Percentiles rank a stretch among this genome's conserved stretches.
Evolutionary conservation across 345 rosid species (phyloP).

Genomic region (Punica granatum): DNA sequence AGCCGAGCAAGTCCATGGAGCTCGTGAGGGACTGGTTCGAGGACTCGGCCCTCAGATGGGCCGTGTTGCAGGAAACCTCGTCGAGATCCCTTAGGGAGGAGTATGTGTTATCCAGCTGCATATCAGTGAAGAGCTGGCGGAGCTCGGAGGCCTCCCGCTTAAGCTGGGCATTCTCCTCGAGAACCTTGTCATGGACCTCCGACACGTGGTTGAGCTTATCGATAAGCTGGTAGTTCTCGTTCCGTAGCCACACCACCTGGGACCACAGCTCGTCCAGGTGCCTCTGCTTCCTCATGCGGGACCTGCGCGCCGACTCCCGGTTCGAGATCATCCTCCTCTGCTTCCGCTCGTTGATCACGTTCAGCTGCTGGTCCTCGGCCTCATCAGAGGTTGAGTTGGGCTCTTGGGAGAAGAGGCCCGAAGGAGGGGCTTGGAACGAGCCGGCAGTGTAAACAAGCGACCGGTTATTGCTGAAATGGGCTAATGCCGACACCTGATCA

Average conservation of each 20-base stretch:
- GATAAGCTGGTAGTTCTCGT: constrained; percentile 71
- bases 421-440: constrained; percentile 22
- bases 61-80: constrained; percentile 28
- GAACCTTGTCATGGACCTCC: constrained; percentile 40
- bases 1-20: constrained; percentile 27
- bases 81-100: constrained; percentile 40
- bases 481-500: constrained; percentile 13
- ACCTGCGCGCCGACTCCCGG: constrained; percentile 85
- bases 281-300: constrained; percentile 94
- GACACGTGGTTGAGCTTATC: constrained; percentile 68
- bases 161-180: constrained; percentile 64
- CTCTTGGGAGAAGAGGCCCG: not conserved
- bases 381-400: constrained; percentile 73
- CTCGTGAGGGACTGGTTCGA: constrained; percentile 23
- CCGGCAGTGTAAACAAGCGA: constrained; percentile 12
- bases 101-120: constrained; percentile 52
- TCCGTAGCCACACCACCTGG: constrained; percentile 77
- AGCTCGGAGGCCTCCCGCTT: constrained; percentile 64
- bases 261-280: constrained; percentile 95
- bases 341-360: constrained; percentile 71
- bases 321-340: constrained; percentile 94
- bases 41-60: constrained; percentile 27
- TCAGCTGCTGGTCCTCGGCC: constrained; percentile 55
- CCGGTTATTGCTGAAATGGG: constrained; percentile 5
- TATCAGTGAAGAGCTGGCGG: constrained; percentile 48